A percentile compares a stretch with the other conserved stretches of the same genome.
phyloP scores from a whole-genome alignment of 352 stramenopile genomes.

The Phytopythium aichiense region DNA sequence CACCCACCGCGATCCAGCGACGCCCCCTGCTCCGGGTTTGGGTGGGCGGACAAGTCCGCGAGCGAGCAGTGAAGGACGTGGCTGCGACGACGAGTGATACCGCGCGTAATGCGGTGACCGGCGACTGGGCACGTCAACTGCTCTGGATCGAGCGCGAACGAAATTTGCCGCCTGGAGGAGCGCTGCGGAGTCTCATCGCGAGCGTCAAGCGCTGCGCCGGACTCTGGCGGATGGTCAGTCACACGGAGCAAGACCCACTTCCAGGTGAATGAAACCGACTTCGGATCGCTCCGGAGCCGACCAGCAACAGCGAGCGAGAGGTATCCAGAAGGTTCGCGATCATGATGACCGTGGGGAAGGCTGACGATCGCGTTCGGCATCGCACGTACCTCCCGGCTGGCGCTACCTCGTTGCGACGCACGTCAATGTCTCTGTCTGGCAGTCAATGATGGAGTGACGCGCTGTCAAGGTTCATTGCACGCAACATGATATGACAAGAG shows the following conservation, averaged over 20 bases:
- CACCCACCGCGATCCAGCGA: background rate
- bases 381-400: background rate
- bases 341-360: background rate
- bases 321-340: background rate
- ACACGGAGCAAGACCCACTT: background rate
- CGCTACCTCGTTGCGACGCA: background rate
- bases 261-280: background rate
- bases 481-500: background rate
- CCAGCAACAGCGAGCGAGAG: background rate
- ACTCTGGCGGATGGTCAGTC: background rate
- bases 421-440: background rate
- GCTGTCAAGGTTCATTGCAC: no score
- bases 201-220: background rate
- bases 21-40: background rate
- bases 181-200: background rate
- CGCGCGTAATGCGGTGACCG: background rate
- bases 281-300: background rate
- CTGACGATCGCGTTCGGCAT: background rate
- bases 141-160: background rate
- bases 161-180: background rate
- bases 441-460: background rate
- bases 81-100: background rate
- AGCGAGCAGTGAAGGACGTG: background rate
- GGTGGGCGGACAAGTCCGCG: background rate
- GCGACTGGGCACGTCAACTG: background rate